phyloP scores from a whole-genome alignment of 306 rosid genomes.

The Trifolium subterraneum region DNA sequence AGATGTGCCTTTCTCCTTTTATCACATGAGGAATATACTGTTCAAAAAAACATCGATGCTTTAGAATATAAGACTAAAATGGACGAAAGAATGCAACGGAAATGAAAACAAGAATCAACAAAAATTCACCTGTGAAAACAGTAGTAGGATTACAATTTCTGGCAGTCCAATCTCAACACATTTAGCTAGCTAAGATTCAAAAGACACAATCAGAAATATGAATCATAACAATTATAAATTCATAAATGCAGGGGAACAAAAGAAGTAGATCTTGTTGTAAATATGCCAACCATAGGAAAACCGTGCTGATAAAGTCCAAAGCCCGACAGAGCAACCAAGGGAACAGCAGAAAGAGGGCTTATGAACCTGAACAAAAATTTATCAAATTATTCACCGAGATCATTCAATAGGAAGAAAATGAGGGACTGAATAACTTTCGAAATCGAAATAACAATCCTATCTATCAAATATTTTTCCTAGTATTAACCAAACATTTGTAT shows the following conservation, averaged over 20 bases:
- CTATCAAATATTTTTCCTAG: neutral
- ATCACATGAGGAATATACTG: slow-evolving; percentile 90
- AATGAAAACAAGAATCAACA: neutral
- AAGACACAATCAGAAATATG: slow-evolving; percentile 28
- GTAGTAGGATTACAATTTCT: slow-evolving; percentile 65
- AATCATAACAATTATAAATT: slow-evolving; percentile 25
- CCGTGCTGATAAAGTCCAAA: slow-evolving; percentile 86
- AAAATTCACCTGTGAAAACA: slow-evolving; percentile 76
- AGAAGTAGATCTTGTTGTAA: slow-evolving; percentile 15
- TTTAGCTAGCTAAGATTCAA: slow-evolving; percentile 69
- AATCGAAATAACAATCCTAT: too few relatives aligned
- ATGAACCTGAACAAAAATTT: slow-evolving; percentile 63
- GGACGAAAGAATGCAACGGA: neutral
- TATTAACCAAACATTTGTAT: neutral
- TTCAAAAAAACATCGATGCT: slow-evolving; percentile 39
- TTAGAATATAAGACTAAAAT: slow-evolving; percentile 8
- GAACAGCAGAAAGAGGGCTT: slow-evolving; percentile 91
- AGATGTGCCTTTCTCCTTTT: slow-evolving; percentile 57
- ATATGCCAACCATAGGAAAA: slow-evolving; percentile 79
- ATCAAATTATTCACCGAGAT: slow-evolving; percentile 37
- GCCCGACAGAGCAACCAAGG: slow-evolving; percentile 88
- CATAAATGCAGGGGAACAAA: neutral
- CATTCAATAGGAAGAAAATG: neutral
- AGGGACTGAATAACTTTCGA: neutral
- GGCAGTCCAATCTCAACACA: slow-evolving; percentile 98